Conservation (phyloP, 1,139 yeast species). For the Yamadazyma sp. region DNA sequence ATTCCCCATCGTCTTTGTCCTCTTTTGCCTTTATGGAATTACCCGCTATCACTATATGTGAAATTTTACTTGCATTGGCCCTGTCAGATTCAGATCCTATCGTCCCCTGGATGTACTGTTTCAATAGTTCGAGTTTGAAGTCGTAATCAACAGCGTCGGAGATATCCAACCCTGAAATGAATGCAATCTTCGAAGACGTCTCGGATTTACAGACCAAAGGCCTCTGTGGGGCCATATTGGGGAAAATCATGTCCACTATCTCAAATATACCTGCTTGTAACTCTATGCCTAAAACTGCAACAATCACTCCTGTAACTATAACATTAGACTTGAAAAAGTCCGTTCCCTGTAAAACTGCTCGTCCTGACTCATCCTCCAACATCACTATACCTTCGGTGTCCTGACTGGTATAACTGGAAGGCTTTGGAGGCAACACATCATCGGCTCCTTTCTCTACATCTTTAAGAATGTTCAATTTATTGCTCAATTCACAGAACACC, state of each 20-base stretch:
- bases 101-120: conserved; percentile 73
- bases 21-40: conserved; percentile 48
- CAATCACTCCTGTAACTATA: conserved; percentile 83
- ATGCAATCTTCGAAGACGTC: conserved; percentile 40
- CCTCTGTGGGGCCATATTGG: conserved; percentile 60
- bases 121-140: conserved; percentile 59
- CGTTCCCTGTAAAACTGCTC: conserved; percentile 74
- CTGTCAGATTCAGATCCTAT: conserved; percentile 39
- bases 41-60: conserved; percentile 72
- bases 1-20: conserved; percentile 27
- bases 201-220: conserved; percentile 22
- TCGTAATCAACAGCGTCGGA: conserved; percentile 39
- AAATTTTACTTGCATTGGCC: conserved; percentile 32
- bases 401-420: conserved; percentile 26
- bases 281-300: conserved; percentile 86
- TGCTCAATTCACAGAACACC: conserved; percentile 76
- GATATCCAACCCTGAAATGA: conserved; percentile 74
- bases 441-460: conserved; percentile 70
- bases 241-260: conserved; percentile 76
- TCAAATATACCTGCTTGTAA: conserved; percentile 81
- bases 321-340: conserved; percentile 44
- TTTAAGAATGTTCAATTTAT: conserved; percentile 78
- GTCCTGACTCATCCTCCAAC: conserved; percentile 93
- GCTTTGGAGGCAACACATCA: conserved; percentile 47
- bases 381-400: conserved; percentile 48